Evolutionary conservation across 177 flowering plant genomes (phyloP).

Genomic region (Vitis hybrid): DNA sequence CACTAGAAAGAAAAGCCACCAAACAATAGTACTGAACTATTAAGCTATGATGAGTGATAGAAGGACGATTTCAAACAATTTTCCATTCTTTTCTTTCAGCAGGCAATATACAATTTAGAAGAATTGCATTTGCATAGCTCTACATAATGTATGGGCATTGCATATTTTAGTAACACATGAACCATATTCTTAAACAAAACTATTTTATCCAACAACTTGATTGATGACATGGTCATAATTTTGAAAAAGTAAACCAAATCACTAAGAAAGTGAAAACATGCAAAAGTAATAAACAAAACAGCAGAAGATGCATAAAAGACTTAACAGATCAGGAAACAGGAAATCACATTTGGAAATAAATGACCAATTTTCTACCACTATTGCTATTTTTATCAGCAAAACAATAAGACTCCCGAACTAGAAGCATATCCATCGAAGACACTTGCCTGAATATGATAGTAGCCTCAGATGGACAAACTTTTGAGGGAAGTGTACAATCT

Average conservation of each 20-base stretch:
- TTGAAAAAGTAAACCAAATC: not conserved
- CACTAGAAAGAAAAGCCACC: no score
- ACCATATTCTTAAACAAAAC: not conserved
- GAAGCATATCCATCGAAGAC: not conserved
- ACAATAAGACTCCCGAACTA: not conserved
- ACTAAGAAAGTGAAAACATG: not conserved
- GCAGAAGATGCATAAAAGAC: not conserved
- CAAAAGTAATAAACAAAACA: not conserved
- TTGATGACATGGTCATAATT: not conserved
- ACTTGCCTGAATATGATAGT: slow-evolving; percentile 71
- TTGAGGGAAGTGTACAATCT: slow-evolving; percentile 83
- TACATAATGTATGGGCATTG: no score
- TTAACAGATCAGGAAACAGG: not conserved
- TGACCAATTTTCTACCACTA: not conserved
- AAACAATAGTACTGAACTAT: no score
- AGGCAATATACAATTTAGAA: no score
- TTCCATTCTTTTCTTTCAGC: no score
- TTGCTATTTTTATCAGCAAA: not conserved
- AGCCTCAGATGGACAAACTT: slow-evolving; percentile 59
- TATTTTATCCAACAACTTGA: not conserved
- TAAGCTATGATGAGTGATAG: no score
- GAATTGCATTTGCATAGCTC: no score
- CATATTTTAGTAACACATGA: no score
- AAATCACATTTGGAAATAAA: not conserved
- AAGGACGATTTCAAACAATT: no score